Base-by-base conservation (phyloP, 2,329 filamentous ascomycete genomes). In the Cercospora brassicicola region DNA sequence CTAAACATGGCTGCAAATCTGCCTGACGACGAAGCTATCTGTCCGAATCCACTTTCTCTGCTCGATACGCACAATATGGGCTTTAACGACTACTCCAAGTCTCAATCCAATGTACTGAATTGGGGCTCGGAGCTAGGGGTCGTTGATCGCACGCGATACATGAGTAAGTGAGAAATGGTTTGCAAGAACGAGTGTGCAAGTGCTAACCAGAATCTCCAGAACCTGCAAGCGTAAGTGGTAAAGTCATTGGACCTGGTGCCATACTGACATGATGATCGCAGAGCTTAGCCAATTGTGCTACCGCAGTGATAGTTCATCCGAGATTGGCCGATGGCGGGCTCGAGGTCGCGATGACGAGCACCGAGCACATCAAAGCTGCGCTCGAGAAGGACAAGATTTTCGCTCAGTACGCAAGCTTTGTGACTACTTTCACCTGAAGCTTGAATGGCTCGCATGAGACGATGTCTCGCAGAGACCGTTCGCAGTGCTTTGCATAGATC, bases 61-160 rank as follows among this genome's bases (percentile, higher is more conserved):
- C 63, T 71, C 11, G 57, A 56, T n/a, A 61, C 59, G 8, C 66
- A 70, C 53, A 71, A 71, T 26, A 33, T 71, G 53, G 65, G 45
- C 48, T 70, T 71, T 63, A 71, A 70, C 60, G 69, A 71, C 48
- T 70, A 68, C 33, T 71, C 69, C 11, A 69, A 65, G 20, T 68
- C 64, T 5, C 67, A 68, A 26, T 64, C 65, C 5, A 66, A 71
- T 39, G 13, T 57, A 7, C 28, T 70, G 26, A 57, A 68, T 28
- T 71, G 69, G 69, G 68, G 69, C 10, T n/a, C 48, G 33, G 56
- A 62, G 9, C 66, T 71, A 18, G 69, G 69, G 3, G 42, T 57
- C 20, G 18, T 65, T 56, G 69, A 68, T 30, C 51, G 65, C 30
- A 68, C 64, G 5, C n/a, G 68, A 57, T 71, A 68, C 33, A 70